Base-by-base conservation (phyloP, 2,329 filamentous ascomycete genomes). In the Ceratocystis harringtonii region DNA sequence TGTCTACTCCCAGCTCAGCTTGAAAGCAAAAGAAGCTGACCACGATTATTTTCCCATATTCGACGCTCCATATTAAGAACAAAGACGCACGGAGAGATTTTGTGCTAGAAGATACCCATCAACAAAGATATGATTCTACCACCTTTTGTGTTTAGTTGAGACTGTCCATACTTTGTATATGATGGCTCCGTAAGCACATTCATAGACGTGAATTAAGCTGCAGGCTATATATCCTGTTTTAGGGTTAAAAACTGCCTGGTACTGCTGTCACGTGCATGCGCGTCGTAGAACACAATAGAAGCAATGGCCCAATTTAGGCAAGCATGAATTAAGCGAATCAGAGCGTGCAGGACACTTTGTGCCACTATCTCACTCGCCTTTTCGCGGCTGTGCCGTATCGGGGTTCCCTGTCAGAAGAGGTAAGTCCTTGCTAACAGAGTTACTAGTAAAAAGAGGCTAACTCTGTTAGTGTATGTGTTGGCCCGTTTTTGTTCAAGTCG, bases 101-200 rank as follows among this genome's bases (percentile, higher is more conserved):
- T 65, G 30, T 61, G 12, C 28, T 25, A 64, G 62, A 62, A 57
- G 57, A 67, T 67, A 61, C 62, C 36, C 65, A 67, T 32, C 32
- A 64, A 60, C 65, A 64, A 17, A n/a, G 41, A 45, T 17, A n/a
- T 62, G 32, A 48, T 48, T 62, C 41, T 62, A 17, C 28, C n/a
- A 17, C 15, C 17, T 22, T n/a, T 50, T 50, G 22, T 61, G 3
- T 61, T 17, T 6, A 15, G 12, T 32, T 32, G 2, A 30, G 3
- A 30, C 7, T 7, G 28, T 30, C 52, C 25, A 30, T 32, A 17
- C n/a, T 32, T 32, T 17, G 12, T 0, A 12, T 4, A 15, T 15
- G 10, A 1, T 4, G 36, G 36, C 12, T 41, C 36, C 3, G 10
- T 12, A 41, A 3, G 12, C 36, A 10, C 10, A 15, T 41, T 12